These are phyloP conservation scores for Fusarium phyllophilum DNA, from an alignment of 2,329 filamentous ascomycete species.

Conservation along the genomic window DNA sequence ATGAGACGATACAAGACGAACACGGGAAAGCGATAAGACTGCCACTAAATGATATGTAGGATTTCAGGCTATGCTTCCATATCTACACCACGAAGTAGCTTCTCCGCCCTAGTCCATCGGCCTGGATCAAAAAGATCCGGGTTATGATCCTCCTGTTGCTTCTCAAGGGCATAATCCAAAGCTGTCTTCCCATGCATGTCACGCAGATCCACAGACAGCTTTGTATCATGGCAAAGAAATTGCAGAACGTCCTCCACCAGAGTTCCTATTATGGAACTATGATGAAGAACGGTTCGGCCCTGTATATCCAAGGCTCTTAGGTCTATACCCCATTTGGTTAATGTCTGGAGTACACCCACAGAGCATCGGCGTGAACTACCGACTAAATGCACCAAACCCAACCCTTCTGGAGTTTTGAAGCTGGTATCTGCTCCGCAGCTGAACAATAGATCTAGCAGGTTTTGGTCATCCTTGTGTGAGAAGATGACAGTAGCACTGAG, in stretches of 20 bases:
- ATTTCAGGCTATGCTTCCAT: background rate
- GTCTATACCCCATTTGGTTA: background rate
- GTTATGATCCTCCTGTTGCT: background rate
- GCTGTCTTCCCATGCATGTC: background rate
- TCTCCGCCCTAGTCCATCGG: background rate
- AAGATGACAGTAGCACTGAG: background rate
- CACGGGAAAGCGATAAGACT: background rate
- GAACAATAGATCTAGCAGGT: background rate
- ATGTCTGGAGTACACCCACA: background rate
- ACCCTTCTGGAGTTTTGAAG: background rate
- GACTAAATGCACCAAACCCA: background rate
- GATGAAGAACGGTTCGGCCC: background rate
- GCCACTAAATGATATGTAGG: background rate
- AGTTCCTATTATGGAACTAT: background rate
- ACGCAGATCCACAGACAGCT: background rate
- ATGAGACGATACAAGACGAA: background rate
- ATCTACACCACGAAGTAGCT: background rate
- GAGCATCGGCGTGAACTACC: background rate
- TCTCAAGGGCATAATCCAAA: background rate
- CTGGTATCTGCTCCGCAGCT: background rate
- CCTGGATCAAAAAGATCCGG: background rate
- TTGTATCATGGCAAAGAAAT: background rate
- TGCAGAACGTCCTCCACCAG: background rate
- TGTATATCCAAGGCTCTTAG: background rate
- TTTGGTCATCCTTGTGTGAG: rapidly evolving